These are phyloP conservation scores for Apiospora arundinis DNA, from an alignment of 2,329 filamentous ascomycete species.

Conservation along the genomic window DNA sequence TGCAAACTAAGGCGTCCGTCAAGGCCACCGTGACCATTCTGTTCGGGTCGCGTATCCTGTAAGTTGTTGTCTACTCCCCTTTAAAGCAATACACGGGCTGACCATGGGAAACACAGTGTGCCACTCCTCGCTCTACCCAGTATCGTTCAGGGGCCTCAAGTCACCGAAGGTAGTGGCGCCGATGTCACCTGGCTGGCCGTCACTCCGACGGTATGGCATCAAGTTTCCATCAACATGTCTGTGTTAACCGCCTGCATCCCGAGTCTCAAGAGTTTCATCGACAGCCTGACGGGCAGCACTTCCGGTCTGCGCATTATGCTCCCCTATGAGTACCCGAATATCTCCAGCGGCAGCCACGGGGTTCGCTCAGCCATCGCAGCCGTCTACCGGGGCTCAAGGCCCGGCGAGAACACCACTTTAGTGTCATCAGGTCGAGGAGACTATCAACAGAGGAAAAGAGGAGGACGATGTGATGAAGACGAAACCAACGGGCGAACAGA, in stretches of 20 bases:
- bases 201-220: constrained; percentile 23
- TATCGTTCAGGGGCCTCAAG: neutral
- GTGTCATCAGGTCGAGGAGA: neutral
- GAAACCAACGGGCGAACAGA: neutral
- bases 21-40: constrained; percentile 21
- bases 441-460: neutral
- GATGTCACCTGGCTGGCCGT: constrained; percentile 26
- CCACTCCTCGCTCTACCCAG: constrained; percentile 1
- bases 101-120: neutral
- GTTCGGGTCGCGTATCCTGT: constrained; percentile 24
- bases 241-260: constrained; percentile 31
- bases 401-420: neutral
- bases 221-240: constrained; percentile 26
- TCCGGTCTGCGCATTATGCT: neutral
- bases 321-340: neutral
- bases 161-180: neutral
- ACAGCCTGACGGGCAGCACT: constrained; percentile 20
- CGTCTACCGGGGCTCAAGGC: neutral
- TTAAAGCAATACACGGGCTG: neutral
- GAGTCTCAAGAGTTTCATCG: constrained; percentile 29
- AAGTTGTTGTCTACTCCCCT: neutral
- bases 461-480: neutral
- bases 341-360: neutral
- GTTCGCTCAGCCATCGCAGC: neutral
- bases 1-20: constrained; percentile 23